These are phyloP conservation scores for Cryphonectria radicalis DNA, from an alignment of 2,329 filamentous ascomycete genomes.

Conservation along the genomic window DNA sequence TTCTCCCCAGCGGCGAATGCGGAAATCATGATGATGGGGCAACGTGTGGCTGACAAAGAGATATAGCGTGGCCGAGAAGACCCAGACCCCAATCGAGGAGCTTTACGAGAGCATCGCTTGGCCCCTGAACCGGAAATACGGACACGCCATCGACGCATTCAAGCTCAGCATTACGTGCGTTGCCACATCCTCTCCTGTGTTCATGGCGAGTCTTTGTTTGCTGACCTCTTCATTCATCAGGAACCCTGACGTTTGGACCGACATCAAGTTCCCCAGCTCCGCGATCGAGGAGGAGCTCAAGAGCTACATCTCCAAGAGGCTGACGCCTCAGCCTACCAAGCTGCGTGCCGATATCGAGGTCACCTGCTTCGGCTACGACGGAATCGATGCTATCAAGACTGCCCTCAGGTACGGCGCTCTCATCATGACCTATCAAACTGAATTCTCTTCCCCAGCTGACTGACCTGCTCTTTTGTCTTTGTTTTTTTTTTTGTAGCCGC, in stretches of 20 bases:
- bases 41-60: conserved; percentile 5
- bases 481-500: conserved; percentile 36
- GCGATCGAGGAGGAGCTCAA: conserved; percentile 87
- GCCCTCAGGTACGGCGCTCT: conserved; percentile 67
- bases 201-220: background rate
- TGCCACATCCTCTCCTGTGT: conserved; percentile 19
- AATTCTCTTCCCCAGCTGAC: background rate
- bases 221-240: conserved; percentile 47
- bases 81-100: conserved; percentile 87
- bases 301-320: conserved; percentile 93
- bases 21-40: background rate
- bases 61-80: conserved; percentile 88
- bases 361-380: conserved; percentile 93
- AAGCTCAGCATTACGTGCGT: conserved; percentile 94
- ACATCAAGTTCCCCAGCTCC: conserved; percentile 85
- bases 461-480: background rate
- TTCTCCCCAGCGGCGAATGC: background rate
- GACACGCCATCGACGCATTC: conserved; percentile 96
- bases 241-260: conserved; percentile 95
- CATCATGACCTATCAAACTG: background rate
- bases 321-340: conserved; percentile 98
- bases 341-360: conserved; percentile 97
- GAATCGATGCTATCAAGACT: conserved; percentile 96
- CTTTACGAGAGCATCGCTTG: conserved; percentile 95
- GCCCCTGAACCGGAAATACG: conserved; percentile 97